Evolutionary conservation across 2,329 filamentous ascomycete genomes (phyloP).

Genomic region (Beauveria australis): DNA sequence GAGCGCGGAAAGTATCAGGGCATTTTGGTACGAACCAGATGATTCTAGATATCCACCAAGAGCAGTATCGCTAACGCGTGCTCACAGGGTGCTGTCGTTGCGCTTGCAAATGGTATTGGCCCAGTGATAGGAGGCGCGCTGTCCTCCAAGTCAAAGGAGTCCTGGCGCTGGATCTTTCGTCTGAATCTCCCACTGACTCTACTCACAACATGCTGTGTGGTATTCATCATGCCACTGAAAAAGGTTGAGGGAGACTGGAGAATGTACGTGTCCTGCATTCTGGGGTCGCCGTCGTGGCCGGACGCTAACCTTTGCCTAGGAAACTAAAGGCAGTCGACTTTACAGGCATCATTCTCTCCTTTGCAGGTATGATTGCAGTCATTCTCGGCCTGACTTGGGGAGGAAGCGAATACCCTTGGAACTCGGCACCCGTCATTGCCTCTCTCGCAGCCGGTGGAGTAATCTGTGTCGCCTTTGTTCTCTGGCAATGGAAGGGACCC

Average conservation of each 20-base stretch:
- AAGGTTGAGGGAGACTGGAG: constrained; percentile 45
- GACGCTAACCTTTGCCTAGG: constrained; percentile 15
- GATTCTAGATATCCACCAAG: fast-evolving
- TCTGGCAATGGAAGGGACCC: constrained; percentile 45
- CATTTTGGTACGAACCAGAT: constrained; percentile 26
- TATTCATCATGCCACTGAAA: constrained; percentile 50
- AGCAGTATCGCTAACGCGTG: not conserved
- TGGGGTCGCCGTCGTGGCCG: not conserved
- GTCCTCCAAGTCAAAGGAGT: constrained; percentile 34
- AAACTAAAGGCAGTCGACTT: constrained; percentile 46
- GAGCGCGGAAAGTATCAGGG: constrained; percentile 69
- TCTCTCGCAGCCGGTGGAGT: constrained; percentile 43
- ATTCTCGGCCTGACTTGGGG: constrained; percentile 50
- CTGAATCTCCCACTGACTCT: constrained; percentile 45
- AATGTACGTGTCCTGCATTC: constrained; percentile 21
- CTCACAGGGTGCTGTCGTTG: constrained; percentile 38
- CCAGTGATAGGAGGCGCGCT: constrained; percentile 46
- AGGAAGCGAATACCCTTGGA: constrained; percentile 50
- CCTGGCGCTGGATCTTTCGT: constrained; percentile 47
- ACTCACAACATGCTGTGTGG: constrained; percentile 35
- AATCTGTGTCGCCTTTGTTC: constrained; percentile 38
- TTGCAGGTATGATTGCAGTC: constrained; percentile 37
- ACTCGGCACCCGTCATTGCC: constrained; percentile 43
- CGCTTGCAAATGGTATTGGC: constrained; percentile 45
- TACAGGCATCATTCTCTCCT: constrained; percentile 35